Base-by-base conservation (phyloP, 495 filamentous ascomycete species). In the Daldinia loculata region DNA sequence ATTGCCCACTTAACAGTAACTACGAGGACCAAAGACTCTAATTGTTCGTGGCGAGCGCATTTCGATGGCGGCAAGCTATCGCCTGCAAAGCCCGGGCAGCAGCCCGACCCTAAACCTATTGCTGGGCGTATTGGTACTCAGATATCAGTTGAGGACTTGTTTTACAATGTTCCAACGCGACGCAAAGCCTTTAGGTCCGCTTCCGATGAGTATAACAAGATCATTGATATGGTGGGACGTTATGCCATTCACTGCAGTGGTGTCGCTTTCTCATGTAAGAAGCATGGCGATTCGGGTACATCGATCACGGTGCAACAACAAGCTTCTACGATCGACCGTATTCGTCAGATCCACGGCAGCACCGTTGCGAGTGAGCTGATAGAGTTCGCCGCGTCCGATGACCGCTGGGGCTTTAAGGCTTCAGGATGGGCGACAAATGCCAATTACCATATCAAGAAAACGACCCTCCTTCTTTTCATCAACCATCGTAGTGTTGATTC, bases 401-500 rank as follows among this genome's bases (percentile, higher is more conserved):
- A 88, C 8, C 89, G 91, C 61, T 92, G 91, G 80, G 94, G 92
- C 0, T 97, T 97, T 81, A 91, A 86, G 63, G 91, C 90, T 22
- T 87, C 89, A 7, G 95, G 93, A 0, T 89, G 91, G 80, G 89
- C 90, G 12, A 98, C 92, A 30, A 99, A 97, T 75, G 95, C 96
- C 22, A 99, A 99, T 74, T 97, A 98, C 79, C 91, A 92, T 78
- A 89, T 95, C 64, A 99, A 98, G 80, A 92, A 91, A 77, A 97
- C 93, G 0, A 91, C 87, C 0, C 84, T 98, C 8, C 83, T 99
- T 6, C 85, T 99, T 4, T 99, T 99, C 79, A 98, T 99, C 78
- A 99, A 99, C 71, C 93, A 98, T 77, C 90, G 96, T 26, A 91
- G 93, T n/a, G 96, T 99, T 4, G 96, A 98, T 72, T 98, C 94